A percentile compares a stretch with the other conserved stretches of the same genome.
Evolutionary conservation across 768 basidiomycete species (phyloP).

Genomic region (Guyanaporus albipodus): DNA sequence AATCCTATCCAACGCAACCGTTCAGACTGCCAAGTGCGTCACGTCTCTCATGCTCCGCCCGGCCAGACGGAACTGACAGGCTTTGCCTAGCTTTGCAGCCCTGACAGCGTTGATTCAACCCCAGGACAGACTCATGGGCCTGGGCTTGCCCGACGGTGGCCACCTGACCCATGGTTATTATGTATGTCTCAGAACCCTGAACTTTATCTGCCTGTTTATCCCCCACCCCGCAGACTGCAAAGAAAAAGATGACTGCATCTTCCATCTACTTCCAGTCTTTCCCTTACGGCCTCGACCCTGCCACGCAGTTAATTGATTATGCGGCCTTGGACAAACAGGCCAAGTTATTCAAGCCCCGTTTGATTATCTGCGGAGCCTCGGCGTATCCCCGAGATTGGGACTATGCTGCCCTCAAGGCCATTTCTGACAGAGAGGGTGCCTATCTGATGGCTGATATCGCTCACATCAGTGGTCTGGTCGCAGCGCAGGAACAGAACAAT

Average conservation of each 20-base stretch:
- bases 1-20: neutral
- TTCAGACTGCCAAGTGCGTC: conserved; percentile 82
- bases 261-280: conserved; percentile 99
- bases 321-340: conserved; percentile 75
- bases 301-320: conserved; percentile 90
- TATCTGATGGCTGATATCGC: conserved; percentile 97
- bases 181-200: conserved; percentile 40
- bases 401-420: conserved; percentile 76
- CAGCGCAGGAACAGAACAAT: conserved; percentile 82
- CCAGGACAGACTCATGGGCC: conserved; percentile 97
- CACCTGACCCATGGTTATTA: conserved; percentile 98
- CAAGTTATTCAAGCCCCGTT: conserved; percentile 90
- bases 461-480: conserved; percentile 93
- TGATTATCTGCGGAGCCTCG: conserved; percentile 96
- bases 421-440: conserved; percentile 82
- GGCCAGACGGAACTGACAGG: conserved; percentile 10
- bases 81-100: conserved; percentile 76
- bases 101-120: conserved; percentile 95
- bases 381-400: conserved; percentile 99
- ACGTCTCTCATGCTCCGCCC: neutral
- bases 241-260: conserved; percentile 99
- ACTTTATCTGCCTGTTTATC: neutral
- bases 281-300: conserved; percentile 82
- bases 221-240: conserved; percentile 79
- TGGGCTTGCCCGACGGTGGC: conserved; percentile 96